These are phyloP conservation scores for Ostreobium quekettii DNA, from an alignment of 139 green algal genomes.

Conservation along the genomic window DNA sequence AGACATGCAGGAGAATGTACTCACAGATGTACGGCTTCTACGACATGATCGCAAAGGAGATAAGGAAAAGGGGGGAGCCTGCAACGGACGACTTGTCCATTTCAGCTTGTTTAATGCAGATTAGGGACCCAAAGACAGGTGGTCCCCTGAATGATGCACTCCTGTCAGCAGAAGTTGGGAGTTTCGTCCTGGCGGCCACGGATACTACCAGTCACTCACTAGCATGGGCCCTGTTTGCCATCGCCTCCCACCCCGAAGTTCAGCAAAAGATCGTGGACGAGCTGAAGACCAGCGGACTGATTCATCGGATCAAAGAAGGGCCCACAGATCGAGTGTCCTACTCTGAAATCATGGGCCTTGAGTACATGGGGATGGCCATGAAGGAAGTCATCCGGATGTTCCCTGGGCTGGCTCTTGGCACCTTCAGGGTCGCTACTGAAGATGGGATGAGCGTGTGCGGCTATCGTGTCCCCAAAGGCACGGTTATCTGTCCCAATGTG, in stretches of 20 bases:
- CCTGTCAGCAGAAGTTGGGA: background rate
- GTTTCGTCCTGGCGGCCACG: background rate
- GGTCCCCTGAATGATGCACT: background rate
- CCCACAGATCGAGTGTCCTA: no score
- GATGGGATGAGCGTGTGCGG: background rate
- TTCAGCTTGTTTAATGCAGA: background rate
- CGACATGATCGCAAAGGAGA: background rate
- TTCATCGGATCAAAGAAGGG: background rate
- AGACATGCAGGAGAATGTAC: background rate
- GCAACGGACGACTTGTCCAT: background rate
- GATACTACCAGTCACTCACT: slow-evolving; percentile 16
- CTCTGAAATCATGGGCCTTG: background rate
- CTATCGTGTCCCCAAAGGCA: slow-evolving; percentile 14
- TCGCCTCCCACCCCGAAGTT: slow-evolving; percentile 13
- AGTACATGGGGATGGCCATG: background rate
- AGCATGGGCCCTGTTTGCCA: background rate
- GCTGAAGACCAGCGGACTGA: background rate
- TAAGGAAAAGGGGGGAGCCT: background rate
- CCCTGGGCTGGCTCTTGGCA: no score
- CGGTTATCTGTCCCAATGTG: background rate
- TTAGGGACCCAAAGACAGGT: background rate
- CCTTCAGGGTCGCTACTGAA: background rate
- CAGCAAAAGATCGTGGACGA: slow-evolving; percentile 5
- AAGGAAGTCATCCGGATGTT: slow-evolving; percentile 11
- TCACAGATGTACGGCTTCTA: background rate